Percentiles rank a stretch among this genome's conserved stretches.
These are phyloP conservation scores for Alloteropsis angusta DNA, from an alignment of 202 grass and related monocot genomes.

Conservation along the genomic window DNA sequence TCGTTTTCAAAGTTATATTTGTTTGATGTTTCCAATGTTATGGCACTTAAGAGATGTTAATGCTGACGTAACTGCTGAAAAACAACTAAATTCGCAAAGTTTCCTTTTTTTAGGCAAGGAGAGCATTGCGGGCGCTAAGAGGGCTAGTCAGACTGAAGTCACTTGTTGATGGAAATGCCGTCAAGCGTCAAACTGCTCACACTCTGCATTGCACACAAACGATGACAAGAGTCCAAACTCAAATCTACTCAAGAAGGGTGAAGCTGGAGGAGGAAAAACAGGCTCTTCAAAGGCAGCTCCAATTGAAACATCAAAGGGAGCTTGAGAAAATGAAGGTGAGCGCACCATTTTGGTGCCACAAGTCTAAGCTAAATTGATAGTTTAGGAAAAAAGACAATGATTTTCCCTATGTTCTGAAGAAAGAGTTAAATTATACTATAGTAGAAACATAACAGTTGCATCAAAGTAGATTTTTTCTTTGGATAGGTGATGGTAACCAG, in stretches of 20 bases:
- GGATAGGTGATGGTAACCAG: not conserved
- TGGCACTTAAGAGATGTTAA: not conserved
- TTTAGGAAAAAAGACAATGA: not conserved
- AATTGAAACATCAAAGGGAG: constrained; percentile 59
- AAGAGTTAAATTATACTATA: not conserved
- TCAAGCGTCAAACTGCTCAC: constrained; percentile 70
- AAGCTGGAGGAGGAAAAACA: constrained; percentile 80
- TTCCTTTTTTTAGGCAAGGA: constrained; percentile 65
- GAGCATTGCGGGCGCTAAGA: constrained; percentile 57
- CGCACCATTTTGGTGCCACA: constrained; percentile 8
- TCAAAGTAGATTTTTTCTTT: not conserved
- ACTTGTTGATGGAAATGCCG: constrained; percentile 62
- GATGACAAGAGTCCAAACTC: constrained; percentile 67
- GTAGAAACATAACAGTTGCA: not conserved
- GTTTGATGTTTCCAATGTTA: constrained; percentile 16
- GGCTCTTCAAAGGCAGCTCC: constrained; percentile 66
- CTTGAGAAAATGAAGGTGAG: constrained; percentile 73
- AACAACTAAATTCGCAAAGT: constrained; percentile 2
- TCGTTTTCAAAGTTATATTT: constrained; percentile 29
- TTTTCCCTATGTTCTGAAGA: not conserved
- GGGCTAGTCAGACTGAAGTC: constrained; percentile 71
- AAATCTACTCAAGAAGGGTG: constrained; percentile 68
- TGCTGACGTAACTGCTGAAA: constrained; percentile 10
- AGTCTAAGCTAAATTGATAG: constrained; percentile 3
- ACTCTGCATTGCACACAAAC: constrained; percentile 64